These are phyloP conservation scores for Fusarium gaditjirri DNA, from an alignment of 2,329 filamentous ascomycete species.

Conservation along the genomic window DNA sequence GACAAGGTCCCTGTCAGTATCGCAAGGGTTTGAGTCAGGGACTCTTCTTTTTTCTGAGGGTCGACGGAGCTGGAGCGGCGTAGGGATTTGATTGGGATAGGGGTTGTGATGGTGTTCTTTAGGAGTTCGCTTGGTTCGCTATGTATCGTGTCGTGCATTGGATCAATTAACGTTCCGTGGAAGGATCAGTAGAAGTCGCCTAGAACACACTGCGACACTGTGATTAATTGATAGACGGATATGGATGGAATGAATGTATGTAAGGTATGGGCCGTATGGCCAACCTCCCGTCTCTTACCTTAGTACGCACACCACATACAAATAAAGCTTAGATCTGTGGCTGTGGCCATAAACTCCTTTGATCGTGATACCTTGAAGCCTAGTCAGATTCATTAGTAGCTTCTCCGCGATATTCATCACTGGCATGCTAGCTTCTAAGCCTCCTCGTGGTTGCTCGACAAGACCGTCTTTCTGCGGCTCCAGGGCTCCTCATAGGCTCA, in stretches of 20 bases:
- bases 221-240: not conserved
- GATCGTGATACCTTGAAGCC: conserved; percentile 11
- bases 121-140: conserved; percentile 41
- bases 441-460: conserved; percentile 30
- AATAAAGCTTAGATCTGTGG: not conserved
- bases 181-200: conserved; percentile 5
- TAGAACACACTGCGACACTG: conserved; percentile 5
- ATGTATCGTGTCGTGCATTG: conserved; percentile 36
- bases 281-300: not conserved
- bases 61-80: conserved; percentile 26
- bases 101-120: conserved; percentile 15
- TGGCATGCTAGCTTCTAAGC: conserved; percentile 7
- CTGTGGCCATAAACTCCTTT: conserved; percentile 6
- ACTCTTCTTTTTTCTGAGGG: conserved; percentile 21
- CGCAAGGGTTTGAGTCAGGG: conserved; percentile 44
- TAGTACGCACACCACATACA: not conserved
- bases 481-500: conserved; percentile 3
- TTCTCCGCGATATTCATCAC: conserved; percentile 30
- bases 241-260: not conserved
- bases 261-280: not conserved
- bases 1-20: conserved; percentile 16
- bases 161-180: conserved; percentile 35
- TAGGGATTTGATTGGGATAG: conserved; percentile 26
- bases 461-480: conserved; percentile 13
- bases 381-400: conserved; percentile 11